Base-by-base conservation (phyloP, 331 rosid species). In the Dryas integrifolia region DNA sequence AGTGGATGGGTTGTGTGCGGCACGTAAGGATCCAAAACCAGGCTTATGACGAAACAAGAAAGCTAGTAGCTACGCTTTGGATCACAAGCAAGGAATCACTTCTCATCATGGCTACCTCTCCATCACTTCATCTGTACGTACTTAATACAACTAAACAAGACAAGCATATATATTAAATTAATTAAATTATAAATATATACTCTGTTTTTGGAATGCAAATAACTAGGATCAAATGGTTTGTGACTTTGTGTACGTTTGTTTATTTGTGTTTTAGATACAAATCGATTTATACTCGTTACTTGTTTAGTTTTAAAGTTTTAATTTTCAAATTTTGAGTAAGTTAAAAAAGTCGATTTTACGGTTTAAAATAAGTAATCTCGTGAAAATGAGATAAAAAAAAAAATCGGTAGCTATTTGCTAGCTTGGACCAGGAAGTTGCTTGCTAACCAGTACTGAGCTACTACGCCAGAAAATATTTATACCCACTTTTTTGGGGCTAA, bases 81-180 rank as follows among this genome's bases (percentile, higher is more conserved):
- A 11, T 65, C 62, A 67, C 76, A 86, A 87, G 86, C 79, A 79
- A 85, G 69, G 82, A 61, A 85, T 82, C 71, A 65, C 56, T 65
- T 76, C 53, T 3, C 43, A 70, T 69, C 56, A 69, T 74, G 77
- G 67, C 26, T 24, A 56, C 75, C 66, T 57, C 75, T 70, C 66
- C 66, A 44, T 70, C 30, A 13, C 75, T 70, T 70, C 66, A 70
- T 24, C 14, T 44, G 9, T 45, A 70, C 61, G 75, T 70, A 43
- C 35, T 16, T n/a, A n/a, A 63, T 30, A 14, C 66, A 43, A 70
- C 66, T 56, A 56, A 45, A 57, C 66, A 70, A 57, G 35, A 62
- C 7, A 62, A 7, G 26, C 26, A 4, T n/a, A 40, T 10, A 62
- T 60, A 14, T 7, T 58, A 58, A 8, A 6, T 41, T 41, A n/a